Base-by-base conservation (phyloP, 2,329 filamentous ascomycete genomes). In the Stachybotrys chlorohalonatus region DNA sequence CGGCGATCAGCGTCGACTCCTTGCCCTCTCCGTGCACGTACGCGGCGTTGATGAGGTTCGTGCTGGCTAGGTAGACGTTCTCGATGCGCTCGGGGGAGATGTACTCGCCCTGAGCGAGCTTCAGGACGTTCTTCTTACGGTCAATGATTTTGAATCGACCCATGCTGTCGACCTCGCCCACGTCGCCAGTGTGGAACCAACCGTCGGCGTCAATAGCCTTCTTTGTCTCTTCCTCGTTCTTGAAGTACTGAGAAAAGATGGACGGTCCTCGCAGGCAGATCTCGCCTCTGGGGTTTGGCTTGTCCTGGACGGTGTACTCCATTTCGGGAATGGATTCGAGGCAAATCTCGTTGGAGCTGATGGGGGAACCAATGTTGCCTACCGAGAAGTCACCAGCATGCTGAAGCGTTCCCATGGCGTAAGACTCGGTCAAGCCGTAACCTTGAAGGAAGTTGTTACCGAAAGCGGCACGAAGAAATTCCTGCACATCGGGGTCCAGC, bases 51-150 rank as follows among this genome's bases (percentile, higher is more conserved):
- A 97, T 75, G 62, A 92, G 85, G 60, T 83, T 86, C 58, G 85
- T 85, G 73, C 87, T 91, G 59, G 88, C 90, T 58, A 95, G 78
- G 70, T 92, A 95, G 42, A 96, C 87, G 69, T 96, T 96, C 77
- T 99, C 94, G 66, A 99, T 90, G 55, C 92, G 89, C 75, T 99
- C 94, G 13, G 94, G 94, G 1, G 92, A 96, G 65, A 99, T 90
- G 74, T 99, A 99, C 75, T 99, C 94, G 70, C 94, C 94, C 73
- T 99, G 94, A 0, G 93, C 86, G 54, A 99, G 83, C 81, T 99
- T 99, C 68, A 99, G 84, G n/a, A 99, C 90, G 73, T 97, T 97
- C 87, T 99, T 99, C 74, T 91, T 87, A 64, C 94, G 91, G 72
- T 99, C 94, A 64, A 99, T 87, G 71, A 99, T 95, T 72, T 83